phyloP scores from a whole-genome alignment of 225 moss, liverwort and hornwort genomes.

The Polytrichum commune region DNA sequence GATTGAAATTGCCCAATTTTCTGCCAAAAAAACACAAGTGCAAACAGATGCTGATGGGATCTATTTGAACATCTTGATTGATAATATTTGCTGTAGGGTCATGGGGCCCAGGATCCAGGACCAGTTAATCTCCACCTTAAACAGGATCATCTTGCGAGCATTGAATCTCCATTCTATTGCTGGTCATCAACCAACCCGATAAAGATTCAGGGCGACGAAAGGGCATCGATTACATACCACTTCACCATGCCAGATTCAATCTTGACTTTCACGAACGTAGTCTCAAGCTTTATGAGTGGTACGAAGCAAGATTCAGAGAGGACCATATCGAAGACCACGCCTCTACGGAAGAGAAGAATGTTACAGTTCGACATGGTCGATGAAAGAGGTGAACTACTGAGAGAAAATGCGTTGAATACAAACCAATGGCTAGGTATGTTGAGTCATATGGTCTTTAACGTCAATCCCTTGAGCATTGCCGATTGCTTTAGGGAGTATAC shows the following conservation, averaged over 20 bases:
- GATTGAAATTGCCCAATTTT: neutral
- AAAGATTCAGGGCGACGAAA: slow-evolving; percentile 16
- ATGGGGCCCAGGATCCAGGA: slow-evolving; percentile 5
- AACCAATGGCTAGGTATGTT: slow-evolving; percentile 29
- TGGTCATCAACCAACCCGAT: slow-evolving; percentile 31
- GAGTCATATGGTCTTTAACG: slow-evolving; percentile 41
- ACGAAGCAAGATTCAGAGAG: slow-evolving; percentile 20
- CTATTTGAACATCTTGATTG: neutral
- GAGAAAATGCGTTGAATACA: slow-evolving; percentile 13
- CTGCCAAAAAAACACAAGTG: neutral
- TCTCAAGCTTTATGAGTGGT: slow-evolving; percentile 1
- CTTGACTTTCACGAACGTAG: slow-evolving; percentile 1
- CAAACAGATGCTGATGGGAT: neutral
- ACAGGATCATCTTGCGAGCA: slow-evolving; percentile 8
- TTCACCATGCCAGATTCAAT: slow-evolving; percentile 15
- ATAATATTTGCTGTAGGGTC: slow-evolving; percentile 13
- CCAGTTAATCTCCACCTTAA: slow-evolving; percentile 13
- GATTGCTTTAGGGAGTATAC: slow-evolving; percentile 37
- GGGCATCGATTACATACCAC: slow-evolving; percentile 19
- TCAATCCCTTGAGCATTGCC: slow-evolving; percentile 17
- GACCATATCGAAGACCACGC: slow-evolving; percentile 3
- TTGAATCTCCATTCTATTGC: slow-evolving; percentile 29
- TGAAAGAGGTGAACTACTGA: slow-evolving; percentile 28
- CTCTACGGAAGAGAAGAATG: slow-evolving; percentile 11
- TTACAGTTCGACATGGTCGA: slow-evolving; percentile 33